Evolutionary conservation across 1,139 yeast species (phyloP), one percentile per base, ranked within the genome.

Genomic region (Hemisphaericaspora xylofermentans): DNA sequence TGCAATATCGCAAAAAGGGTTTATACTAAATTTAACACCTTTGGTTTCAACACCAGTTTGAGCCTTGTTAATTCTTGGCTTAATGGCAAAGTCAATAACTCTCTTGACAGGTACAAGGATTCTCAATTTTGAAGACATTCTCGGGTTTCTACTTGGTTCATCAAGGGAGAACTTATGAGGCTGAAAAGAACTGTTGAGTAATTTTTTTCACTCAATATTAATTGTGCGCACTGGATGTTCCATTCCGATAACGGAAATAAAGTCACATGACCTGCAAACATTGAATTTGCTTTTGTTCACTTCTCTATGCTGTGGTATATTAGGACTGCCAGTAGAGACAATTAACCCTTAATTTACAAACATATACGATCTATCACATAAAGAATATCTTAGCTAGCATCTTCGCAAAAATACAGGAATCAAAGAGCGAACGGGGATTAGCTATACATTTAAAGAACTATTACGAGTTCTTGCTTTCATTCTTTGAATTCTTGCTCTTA

Each of bases 1-100:
- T 13, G 98, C 98, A 60, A 93, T 93, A 65, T 93, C 98, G 67
- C 96, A 94, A 66, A 93, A 93, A 42, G 98, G 98, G 63, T 93
- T 93, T 64, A 93, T 88, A 58, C 91, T 81, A 74, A 85, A 89
- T 68, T 91, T 91, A 53, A 88, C 89, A 43, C 97, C 97, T 51
- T 86, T 80, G 43, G 93, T 83, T 56, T 89, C 96, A 40, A 93
- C 83, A 3, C 94, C 96, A 10, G 89, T 84, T 44, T 81, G 81
- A 13, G 95, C 72, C 64, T 88, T 83, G 71, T 89, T 91, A 64
- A 93, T 86, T 56, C 97, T 79, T 37, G 98, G 98, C 64, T 86
- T 87, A 55, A 91, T 78, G 21, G 96, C 96, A 48, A 86, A 86
- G 65, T 93, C 98, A 58, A 93, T 85, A 41, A 91, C 98, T 52